Conservation (phyloP, 2,329 filamentous ascomycete genomes). For the Venturia aucupariae region DNA sequence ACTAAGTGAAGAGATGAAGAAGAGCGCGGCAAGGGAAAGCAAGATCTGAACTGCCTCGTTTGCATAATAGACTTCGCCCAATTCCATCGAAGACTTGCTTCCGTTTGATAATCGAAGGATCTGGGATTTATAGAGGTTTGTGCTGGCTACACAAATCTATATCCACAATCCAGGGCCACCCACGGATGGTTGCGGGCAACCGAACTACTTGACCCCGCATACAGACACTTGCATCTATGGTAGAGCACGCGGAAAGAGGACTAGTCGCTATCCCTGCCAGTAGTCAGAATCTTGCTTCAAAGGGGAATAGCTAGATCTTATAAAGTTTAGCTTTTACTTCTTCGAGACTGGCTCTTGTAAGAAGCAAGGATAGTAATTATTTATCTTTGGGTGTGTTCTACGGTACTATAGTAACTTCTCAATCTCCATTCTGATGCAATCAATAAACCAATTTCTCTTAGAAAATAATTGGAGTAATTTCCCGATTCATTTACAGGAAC, state of each 20-base stretch:
- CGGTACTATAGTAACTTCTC: too few relatives aligned
- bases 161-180: background rate
- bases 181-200: background rate
- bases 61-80: background rate
- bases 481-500: background rate
- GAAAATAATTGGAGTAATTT: background rate
- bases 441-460: background rate
- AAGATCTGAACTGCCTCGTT: background rate
- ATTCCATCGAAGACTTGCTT: background rate
- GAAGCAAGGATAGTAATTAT: too few relatives aligned
- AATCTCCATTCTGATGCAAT: background rate
- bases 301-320: too few relatives aligned
- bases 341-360: too few relatives aligned
- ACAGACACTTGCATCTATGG: background rate
- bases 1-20: conserved; percentile 32
- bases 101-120: too few relatives aligned
- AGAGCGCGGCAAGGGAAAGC: conserved; percentile 18
- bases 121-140: too few relatives aligned
- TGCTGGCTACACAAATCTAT: too few relatives aligned
- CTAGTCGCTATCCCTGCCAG: too few relatives aligned
- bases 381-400: too few relatives aligned
- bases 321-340: too few relatives aligned
- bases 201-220: background rate
- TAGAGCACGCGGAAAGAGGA: too few relatives aligned
- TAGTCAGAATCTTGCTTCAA: too few relatives aligned